Conservation (phyloP, 2,329 filamentous ascomycete genomes). For the Hymenoscyphus salicellus region DNA sequence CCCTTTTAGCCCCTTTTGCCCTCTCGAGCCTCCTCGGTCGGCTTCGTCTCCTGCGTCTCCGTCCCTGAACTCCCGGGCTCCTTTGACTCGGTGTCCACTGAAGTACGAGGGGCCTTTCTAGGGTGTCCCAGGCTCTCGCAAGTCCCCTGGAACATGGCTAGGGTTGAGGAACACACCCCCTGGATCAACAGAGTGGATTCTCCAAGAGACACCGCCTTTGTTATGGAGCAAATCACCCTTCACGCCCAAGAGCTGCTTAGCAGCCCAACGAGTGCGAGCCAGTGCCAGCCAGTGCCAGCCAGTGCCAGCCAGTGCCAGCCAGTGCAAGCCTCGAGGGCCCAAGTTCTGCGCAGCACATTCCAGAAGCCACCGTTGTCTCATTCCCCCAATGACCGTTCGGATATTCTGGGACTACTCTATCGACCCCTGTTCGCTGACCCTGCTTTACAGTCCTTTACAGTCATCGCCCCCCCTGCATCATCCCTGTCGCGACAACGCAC, state of each 20-base stretch:
- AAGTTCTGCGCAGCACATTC: constrained; percentile 17
- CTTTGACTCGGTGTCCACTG: background rate
- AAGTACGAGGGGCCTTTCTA: background rate
- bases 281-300: too few species aligned
- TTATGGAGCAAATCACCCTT: background rate
- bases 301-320: too few species aligned
- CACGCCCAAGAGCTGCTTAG: background rate
- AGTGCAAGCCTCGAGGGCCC: background rate
- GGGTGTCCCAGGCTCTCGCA: background rate
- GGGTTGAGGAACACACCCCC: background rate
- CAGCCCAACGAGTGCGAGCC: background rate
- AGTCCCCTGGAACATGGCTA: background rate
- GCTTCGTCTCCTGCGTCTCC: background rate
- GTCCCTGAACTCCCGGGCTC: constrained; percentile 1
- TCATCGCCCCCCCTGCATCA: constrained; percentile 15
- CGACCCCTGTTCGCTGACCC: constrained; percentile 20
- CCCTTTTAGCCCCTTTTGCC: background rate
- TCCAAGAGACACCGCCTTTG: background rate
- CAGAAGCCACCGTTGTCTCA: constrained; percentile 18
- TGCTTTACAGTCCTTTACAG: constrained; percentile 6
- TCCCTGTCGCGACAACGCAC: constrained; percentile 23
- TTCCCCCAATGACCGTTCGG: constrained; percentile 14
- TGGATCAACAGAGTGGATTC: background rate
- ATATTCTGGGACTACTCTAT: constrained; percentile 10
- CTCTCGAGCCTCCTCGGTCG: background rate